Evolutionary conservation across 768 basidiomycete genomes (phyloP).

Genomic region (Hemileccinum impolitum): DNA sequence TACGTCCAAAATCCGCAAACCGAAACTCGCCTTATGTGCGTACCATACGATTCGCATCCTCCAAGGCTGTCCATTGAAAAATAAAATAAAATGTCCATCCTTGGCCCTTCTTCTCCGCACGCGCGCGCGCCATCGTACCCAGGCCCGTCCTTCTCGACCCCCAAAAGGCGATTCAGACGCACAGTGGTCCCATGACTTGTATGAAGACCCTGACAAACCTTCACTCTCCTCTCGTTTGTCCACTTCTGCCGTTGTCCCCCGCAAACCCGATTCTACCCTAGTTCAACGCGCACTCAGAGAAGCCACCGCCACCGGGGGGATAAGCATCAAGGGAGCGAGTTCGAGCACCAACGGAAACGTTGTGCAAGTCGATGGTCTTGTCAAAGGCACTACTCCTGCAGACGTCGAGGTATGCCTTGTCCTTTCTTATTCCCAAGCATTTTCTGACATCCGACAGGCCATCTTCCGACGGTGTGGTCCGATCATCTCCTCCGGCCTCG

Average conservation of each 20-base stretch:
- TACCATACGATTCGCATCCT: slow-evolving; percentile 31
- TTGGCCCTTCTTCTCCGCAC: background rate
- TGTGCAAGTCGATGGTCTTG: slow-evolving; percentile 72
- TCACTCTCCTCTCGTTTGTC: slow-evolving; percentile 56
- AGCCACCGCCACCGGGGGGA: slow-evolving; percentile 41
- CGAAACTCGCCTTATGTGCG: slow-evolving; percentile 35
- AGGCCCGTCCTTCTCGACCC: slow-evolving; percentile 45
- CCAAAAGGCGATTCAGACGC: slow-evolving; percentile 65
- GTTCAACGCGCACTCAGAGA: slow-evolving; percentile 63
- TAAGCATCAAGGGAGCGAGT: slow-evolving; percentile 72
- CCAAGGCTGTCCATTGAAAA: slow-evolving; percentile 19
- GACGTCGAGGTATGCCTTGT: slow-evolving; percentile 53
- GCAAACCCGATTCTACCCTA: slow-evolving; percentile 53
- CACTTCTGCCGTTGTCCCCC: slow-evolving; percentile 38
- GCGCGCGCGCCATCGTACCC: background rate
- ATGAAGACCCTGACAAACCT: slow-evolving; percentile 52
- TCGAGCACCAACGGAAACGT: slow-evolving; percentile 52
- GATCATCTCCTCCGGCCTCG: slow-evolving; percentile 43
- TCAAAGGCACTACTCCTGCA: slow-evolving; percentile 72
- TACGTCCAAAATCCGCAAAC: slow-evolving; percentile 30
- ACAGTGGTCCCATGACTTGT: slow-evolving; percentile 73
- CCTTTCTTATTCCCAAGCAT: background rate
- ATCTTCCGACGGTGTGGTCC: slow-evolving; percentile 81
- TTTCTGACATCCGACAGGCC: slow-evolving; percentile 36
- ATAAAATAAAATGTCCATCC: slow-evolving; percentile 10